Percentiles rank a stretch among this genome's conserved stretches.
Evolutionary conservation across 2,329 filamentous ascomycete species (phyloP).

Genomic region (Albifimbria verrucaria): DNA sequence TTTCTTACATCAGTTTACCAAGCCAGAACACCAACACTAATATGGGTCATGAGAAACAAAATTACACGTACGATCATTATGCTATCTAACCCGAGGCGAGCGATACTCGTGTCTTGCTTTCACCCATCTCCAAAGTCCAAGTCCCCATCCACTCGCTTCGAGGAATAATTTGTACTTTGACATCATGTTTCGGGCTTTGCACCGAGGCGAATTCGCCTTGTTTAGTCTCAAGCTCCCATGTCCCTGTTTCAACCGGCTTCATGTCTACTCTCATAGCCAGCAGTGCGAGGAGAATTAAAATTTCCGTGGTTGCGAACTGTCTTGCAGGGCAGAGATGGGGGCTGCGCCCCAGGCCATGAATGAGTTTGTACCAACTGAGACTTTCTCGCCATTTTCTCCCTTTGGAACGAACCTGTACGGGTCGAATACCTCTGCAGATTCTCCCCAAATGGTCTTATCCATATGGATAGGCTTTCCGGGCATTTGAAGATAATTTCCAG

Average conservation of each 20-base stretch:
- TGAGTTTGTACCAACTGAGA: not conserved
- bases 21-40: too few relatives aligned
- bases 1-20: too few relatives aligned
- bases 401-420: slow-evolving; percentile 27
- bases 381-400: too few relatives aligned
- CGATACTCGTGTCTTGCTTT: slow-evolving; percentile 18
- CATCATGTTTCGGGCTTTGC: not conserved
- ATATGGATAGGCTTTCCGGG: slow-evolving; percentile 27
- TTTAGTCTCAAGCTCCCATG: not conserved
- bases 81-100: slow-evolving; percentile 19
- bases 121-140: slow-evolving; percentile 19
- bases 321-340: slow-evolving; percentile 25
- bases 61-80: too few relatives aligned
- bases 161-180: slow-evolving; percentile 8
- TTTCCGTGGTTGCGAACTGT: slow-evolving; percentile 24
- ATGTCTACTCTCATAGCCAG: slow-evolving; percentile 10
- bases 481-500: slow-evolving; percentile 30
- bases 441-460: slow-evolving; percentile 29
- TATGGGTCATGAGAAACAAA: too few relatives aligned
- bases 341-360: slow-evolving; percentile 24
- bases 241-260: not conserved
- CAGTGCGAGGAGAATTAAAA: slow-evolving; percentile 17
- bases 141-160: slow-evolving; percentile 10
- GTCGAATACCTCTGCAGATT: slow-evolving; percentile 22
- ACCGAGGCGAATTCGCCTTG: not conserved